These are phyloP conservation scores for Paraconiothyrium brasiliense DNA, from an alignment of 2,329 filamentous ascomycete genomes.

Conservation along the genomic window DNA sequence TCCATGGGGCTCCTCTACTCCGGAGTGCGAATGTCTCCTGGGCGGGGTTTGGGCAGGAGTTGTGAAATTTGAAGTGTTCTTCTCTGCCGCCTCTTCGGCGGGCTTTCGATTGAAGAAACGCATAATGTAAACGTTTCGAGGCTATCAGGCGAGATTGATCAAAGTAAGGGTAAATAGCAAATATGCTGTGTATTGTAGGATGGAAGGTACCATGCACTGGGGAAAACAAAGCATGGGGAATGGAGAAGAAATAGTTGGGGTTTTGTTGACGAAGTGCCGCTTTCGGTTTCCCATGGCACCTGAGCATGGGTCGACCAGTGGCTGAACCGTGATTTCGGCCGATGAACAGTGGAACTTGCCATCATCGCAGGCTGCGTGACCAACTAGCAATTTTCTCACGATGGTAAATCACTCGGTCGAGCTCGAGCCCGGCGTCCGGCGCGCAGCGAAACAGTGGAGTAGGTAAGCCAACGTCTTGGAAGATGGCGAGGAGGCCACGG, in stretches of 20 bases:
- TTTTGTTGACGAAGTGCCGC: constrained; percentile 1
- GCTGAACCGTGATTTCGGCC: constrained; percentile 10
- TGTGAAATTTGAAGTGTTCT: constrained; percentile 35
- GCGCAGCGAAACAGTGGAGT: constrained; percentile 3
- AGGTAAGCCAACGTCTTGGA: background rate
- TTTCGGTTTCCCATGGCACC: constrained; percentile 6
- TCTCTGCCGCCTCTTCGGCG: constrained; percentile 29
- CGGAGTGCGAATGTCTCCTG: constrained; percentile 31
- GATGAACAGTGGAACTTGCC: constrained; percentile 18
- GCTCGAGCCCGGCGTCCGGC: constrained; percentile 9
- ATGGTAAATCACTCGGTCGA: constrained; percentile 8
- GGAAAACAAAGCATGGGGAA: constrained; percentile 10
- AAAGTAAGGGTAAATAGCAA: background rate
- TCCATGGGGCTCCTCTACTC: constrained; percentile 30
- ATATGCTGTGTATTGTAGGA: background rate
- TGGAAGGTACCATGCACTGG: background rate
- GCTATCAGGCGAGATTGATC: background rate
- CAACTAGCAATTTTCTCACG: constrained; percentile 11
- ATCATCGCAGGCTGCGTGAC: constrained; percentile 10
- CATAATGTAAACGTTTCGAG: constrained; percentile 19
- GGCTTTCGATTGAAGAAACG: constrained; percentile 34
- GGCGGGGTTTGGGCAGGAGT: constrained; percentile 38
- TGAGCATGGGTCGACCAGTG: constrained; percentile 10
- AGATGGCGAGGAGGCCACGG: background rate
- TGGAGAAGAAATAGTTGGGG: constrained; percentile 14